A percentile compares a stretch with the other conserved stretches of the same genome.
Conservation (phyloP, 2,329 filamentous ascomycete species). For the Ceratocystis albifundus region DNA sequence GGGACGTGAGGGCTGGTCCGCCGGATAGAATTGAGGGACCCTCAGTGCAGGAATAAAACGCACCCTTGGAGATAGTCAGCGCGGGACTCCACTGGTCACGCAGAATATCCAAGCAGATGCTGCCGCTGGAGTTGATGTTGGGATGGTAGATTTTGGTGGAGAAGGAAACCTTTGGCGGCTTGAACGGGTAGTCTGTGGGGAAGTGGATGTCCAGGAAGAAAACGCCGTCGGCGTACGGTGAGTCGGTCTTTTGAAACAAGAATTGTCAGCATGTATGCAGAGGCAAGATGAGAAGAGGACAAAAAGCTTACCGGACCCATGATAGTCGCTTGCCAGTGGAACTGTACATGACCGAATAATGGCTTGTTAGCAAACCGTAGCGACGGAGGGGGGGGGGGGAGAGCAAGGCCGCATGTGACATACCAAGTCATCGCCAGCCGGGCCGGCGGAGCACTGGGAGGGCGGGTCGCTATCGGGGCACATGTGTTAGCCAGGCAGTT, state of each 20-base stretch:
- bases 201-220: slow-evolving; percentile 99
- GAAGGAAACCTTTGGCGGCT: slow-evolving; percentile 99
- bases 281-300: slow-evolving; percentile 21
- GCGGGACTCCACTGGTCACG: slow-evolving; percentile 99
- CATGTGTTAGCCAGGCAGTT: slow-evolving; percentile 4
- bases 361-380: background rate
- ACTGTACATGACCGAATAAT: slow-evolving; percentile 43
- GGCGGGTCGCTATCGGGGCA: slow-evolving; percentile 67
- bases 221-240: slow-evolving; percentile 93
- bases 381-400: background rate
- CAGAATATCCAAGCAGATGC: slow-evolving; percentile 96
- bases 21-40: no score
- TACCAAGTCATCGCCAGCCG: slow-evolving; percentile 96
- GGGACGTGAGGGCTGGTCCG: no score
- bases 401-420: slow-evolving; percentile 30
- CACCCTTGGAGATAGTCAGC: slow-evolving; percentile 97
- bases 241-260: slow-evolving; percentile 56
- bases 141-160: slow-evolving; percentile 99
- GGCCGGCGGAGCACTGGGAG: slow-evolving; percentile 95
- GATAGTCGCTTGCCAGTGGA: slow-evolving; percentile 99
- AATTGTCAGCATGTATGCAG: background rate
- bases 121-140: slow-evolving; percentile 99
- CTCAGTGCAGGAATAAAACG: slow-evolving; percentile 23
- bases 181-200: slow-evolving; percentile 99
- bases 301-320: slow-evolving; percentile 84